Conservation (phyloP, 1,139 yeast species). For the Casaregolazyma lundiana region DNA sequence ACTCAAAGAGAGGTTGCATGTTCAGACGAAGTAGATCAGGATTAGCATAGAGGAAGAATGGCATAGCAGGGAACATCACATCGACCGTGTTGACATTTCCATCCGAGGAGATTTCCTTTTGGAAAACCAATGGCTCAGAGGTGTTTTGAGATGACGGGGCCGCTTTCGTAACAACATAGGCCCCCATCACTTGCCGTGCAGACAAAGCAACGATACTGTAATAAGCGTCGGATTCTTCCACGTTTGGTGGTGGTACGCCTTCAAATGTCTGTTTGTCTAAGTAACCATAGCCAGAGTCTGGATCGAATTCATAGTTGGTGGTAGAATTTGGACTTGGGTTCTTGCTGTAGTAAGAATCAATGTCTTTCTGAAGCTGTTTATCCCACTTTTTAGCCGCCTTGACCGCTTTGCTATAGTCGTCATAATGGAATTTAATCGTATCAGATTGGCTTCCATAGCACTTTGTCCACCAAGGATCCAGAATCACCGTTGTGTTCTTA, state of each 20-base stretch:
- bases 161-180: background rate
- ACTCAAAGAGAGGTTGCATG: background rate
- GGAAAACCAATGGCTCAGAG: background rate
- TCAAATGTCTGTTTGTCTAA: background rate
- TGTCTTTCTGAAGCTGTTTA: background rate
- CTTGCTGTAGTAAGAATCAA: background rate
- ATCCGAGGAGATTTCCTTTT: constrained; percentile 14
- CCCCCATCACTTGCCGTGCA: background rate
- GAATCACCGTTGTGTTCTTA: background rate
- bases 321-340: background rate
- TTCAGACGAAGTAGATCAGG: background rate
- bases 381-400: background rate
- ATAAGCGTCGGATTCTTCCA: background rate
- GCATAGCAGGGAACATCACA: constrained; percentile 23
- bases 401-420: background rate
- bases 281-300: background rate
- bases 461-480: background rate
- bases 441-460: background rate
- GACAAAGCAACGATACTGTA: background rate
- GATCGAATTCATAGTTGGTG: background rate
- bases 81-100: constrained; percentile 42
- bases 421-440: background rate
- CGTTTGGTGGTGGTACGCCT: background rate
- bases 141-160: background rate
- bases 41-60: constrained; percentile 35